Percentiles rank a stretch among this genome's conserved stretches.
Conservation (phyloP, 2,329 filamentous ascomycete species). For the Dothistroma septosporum region DNA sequence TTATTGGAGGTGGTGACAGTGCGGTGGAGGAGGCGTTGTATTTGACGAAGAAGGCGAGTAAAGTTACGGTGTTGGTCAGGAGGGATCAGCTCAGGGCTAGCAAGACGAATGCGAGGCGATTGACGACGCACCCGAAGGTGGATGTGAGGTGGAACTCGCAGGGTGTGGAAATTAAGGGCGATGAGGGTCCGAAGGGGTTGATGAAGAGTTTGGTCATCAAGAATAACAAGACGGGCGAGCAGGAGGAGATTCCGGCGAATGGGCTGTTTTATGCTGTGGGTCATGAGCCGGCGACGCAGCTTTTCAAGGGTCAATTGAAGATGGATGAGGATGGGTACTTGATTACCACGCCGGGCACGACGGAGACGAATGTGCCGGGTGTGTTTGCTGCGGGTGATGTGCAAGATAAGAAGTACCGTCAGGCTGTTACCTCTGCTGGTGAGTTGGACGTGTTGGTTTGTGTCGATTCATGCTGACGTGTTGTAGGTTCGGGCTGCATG, state of each 20-base stretch:
- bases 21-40: constrained; percentile 97
- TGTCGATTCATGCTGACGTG: constrained; percentile 12
- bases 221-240: constrained; percentile 68
- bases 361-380: constrained; percentile 80
- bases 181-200: constrained; percentile 66
- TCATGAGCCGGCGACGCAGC: constrained; percentile 85
- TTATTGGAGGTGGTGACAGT: constrained; percentile 94
- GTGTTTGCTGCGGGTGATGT: constrained; percentile 97
- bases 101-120: constrained; percentile 84
- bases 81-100: constrained; percentile 80
- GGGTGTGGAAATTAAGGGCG: constrained; percentile 78
- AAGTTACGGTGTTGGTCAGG: constrained; percentile 90
- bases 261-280: constrained; percentile 97
- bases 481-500: constrained; percentile 80
- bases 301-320: constrained; percentile 86
- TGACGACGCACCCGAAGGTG: constrained; percentile 81
- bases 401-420: constrained; percentile 96
- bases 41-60: constrained; percentile 93
- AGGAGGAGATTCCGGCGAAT: constrained; percentile 82
- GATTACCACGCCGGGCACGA: constrained; percentile 80
- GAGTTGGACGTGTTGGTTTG: constrained; percentile 38
- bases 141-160: constrained; percentile 82
- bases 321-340: constrained; percentile 90
- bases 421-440: constrained; percentile 97
- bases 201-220: constrained; percentile 86